Evolutionary conservation across 257 asterid species (phyloP), one percentile per base, ranked within the genome.

Genomic region (Ophiorrhiza pumila): DNA sequence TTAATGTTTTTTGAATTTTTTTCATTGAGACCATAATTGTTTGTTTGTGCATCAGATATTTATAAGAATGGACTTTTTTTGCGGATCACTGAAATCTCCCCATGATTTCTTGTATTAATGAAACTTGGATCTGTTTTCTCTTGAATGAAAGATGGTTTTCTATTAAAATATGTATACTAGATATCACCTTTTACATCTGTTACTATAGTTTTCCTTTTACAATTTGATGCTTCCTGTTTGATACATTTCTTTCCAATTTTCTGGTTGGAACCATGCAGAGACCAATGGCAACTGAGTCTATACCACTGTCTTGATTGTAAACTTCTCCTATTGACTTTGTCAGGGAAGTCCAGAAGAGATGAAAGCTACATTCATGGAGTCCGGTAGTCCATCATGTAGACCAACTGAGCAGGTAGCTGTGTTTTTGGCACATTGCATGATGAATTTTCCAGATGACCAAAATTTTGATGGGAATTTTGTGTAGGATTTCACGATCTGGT

Each of bases 331-430:
- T 35, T 31, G 39, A 64, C 39, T 58, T 72, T 78, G 76, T 55
- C 78, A 78, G 85, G 77, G 74, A 63, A 79, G 77, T 65, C 50
- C 82, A 22, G 79, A 71, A 31, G 81, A 77, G 74, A 69, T 73
- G 77, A 76, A 59, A 31, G 60, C 45, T 59, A 58, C 63, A 35
- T 43, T 69, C 13, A 20, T 62, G 47, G 78, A 74, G 60, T 58
- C 71, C 53, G 78, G 72, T 62, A 63, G 69, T 42, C 80, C 78
- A 71, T 74, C 80, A 71, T 46, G 68, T 22, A 67, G 80, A 53
- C 42, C 68, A 35, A 65, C 76, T 37, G 78, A 69, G 71, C 84
- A 77, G 86, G 86, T 72, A 72, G 55, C 37, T n/a, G 56, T 68
- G 60, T 37, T 29, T 62, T 67, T 31, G 64, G 67, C 39, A 27